Evolutionary conservation across 208 protist species (phyloP).

Genomic region (Tritrichomonas musculus): DNA sequence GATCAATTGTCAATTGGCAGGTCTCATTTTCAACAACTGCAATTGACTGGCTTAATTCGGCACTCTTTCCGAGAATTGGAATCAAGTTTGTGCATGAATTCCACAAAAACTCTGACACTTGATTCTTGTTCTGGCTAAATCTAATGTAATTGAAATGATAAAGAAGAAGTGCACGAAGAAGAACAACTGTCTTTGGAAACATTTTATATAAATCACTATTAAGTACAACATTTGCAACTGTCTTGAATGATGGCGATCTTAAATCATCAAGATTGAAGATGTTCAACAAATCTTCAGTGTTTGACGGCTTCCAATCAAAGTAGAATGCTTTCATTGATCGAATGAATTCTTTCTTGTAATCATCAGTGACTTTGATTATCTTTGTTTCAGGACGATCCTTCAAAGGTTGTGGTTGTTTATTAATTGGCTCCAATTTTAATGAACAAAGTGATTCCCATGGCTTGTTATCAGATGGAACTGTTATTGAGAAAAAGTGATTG

Average conservation of each 20-base stretch:
- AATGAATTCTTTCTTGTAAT: neutral
- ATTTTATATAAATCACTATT: neutral
- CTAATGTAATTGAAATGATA: slow-evolving; percentile 14
- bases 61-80: neutral
- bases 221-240: neutral
- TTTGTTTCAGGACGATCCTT: no score
- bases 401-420: no score
- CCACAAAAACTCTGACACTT: neutral
- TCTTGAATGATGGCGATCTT: neutral
- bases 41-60: neutral
- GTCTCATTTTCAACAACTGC: no score
- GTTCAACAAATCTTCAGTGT: neutral
- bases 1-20: no score
- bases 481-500: no score
- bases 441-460: no score
- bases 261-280: neutral
- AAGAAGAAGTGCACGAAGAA: neutral
- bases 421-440: no score
- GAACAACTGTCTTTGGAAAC: neutral
- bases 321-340: neutral
- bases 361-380: no score
- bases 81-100: neutral
- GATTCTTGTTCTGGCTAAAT: neutral
- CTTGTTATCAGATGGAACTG: no score
- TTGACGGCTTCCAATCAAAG: neutral